Percentiles rank a stretch among this genome's conserved stretches.
phyloP scores from a whole-genome alignment of 306 rosid species.

The Citrullus amarus region DNA sequence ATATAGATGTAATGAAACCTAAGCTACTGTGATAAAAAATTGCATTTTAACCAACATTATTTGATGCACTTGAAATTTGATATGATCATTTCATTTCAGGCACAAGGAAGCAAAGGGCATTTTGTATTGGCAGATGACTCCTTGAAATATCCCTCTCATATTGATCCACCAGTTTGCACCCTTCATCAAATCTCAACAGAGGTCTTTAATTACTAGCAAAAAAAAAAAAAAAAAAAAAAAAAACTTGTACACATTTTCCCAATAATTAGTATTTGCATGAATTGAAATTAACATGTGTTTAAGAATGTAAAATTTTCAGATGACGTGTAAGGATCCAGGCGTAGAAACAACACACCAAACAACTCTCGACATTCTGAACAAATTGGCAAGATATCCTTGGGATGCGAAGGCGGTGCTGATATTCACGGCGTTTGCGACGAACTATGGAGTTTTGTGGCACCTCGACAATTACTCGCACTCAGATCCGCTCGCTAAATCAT shows the following conservation, averaged over 20 bases:
- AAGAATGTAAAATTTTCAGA: neutral
- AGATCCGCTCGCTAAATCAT: slow-evolving; percentile 4
- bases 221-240: neutral
- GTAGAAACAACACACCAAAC: neutral
- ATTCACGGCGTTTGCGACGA: neutral
- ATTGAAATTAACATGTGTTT: neutral
- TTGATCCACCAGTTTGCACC: neutral
- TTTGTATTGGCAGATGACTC: neutral
- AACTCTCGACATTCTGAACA: neutral
- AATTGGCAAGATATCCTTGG: neutral
- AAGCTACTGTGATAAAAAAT: too few species aligned
- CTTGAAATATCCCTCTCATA: neutral
- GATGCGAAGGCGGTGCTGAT: neutral
- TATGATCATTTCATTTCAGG: neutral
- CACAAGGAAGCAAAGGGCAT: neutral
- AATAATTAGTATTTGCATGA: neutral
- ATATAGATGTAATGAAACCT: too few species aligned
- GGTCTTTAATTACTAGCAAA: neutral
- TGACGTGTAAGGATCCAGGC: slow-evolving; percentile 4
- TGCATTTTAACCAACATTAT: neutral
- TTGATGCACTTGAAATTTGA: neutral
- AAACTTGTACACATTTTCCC: neutral
- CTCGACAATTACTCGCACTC: slow-evolving; percentile 1
- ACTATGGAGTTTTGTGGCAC: slow-evolving; percentile 2
- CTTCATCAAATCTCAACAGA: neutral